Evolutionary conservation across 352 stramenopile species (phyloP).

Genomic region (Pythium guiyangense): DNA sequence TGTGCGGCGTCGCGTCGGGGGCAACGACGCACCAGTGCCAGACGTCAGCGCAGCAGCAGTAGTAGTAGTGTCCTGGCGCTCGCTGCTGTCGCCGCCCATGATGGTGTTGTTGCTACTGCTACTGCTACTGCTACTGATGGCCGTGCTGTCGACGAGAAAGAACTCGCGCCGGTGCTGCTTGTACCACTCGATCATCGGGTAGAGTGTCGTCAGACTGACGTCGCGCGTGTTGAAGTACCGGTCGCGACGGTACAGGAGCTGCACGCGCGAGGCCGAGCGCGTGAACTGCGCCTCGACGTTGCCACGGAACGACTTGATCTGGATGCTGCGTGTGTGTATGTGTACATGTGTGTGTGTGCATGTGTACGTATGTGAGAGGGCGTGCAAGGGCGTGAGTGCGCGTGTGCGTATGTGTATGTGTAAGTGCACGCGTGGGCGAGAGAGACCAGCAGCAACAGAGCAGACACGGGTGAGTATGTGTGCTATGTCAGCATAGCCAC

Average conservation of each 20-base stretch:
- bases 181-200: slow-evolving; percentile 69
- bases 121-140: not conserved
- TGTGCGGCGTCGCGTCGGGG: slow-evolving; percentile 5
- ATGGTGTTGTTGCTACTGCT: too few relatives aligned
- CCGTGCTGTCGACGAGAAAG: slow-evolving; percentile 19
- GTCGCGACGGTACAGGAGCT: slow-evolving; percentile 55
- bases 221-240: slow-evolving; percentile 55
- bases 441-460: too few relatives aligned
- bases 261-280: slow-evolving; percentile 28
- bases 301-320: slow-evolving; percentile 37
- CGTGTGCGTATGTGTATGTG: too few relatives aligned
- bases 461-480: too few relatives aligned
- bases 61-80: slow-evolving; percentile 3
- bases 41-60: too few relatives aligned
- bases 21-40: not conserved
- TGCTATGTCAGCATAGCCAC: too few relatives aligned
- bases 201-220: slow-evolving; percentile 44
- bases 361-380: too few relatives aligned
- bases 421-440: too few relatives aligned
- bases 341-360: too few relatives aligned
- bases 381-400: too few relatives aligned
- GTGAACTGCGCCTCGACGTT: slow-evolving; percentile 55
- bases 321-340: slow-evolving; percentile 15
- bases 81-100: too few relatives aligned
- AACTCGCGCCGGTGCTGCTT: too few relatives aligned